Base-by-base conservation (phyloP, 1,139 yeast species). In the Debaryomyces fabryi region DNA sequence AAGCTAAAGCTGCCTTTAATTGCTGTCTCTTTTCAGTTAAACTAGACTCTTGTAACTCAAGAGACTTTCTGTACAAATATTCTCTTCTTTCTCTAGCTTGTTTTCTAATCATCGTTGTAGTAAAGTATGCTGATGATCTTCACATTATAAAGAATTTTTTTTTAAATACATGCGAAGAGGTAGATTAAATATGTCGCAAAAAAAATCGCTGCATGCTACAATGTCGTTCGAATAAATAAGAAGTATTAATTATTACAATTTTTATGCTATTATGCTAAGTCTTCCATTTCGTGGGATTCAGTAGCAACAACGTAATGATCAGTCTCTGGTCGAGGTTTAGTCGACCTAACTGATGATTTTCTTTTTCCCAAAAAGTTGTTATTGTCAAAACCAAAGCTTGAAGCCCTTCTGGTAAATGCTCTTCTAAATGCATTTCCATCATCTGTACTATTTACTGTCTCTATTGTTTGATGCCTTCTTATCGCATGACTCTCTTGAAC, bases 41-140 rank as follows among this genome's bases (percentile, higher is more conserved):
- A 32, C 88, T 83, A 15, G 96, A 87, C 56, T 93, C 98, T 66
- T 95, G 97, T 33, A 92, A 79, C 63, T 90, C 96, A 41, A 89
- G 82, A 0, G 97, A 88, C 64, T 92, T 91, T 48, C 92, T 80
- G 72, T 89, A 93, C 39, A 92, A 76, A 60, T 91, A 93, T 62
- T 93, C 98, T 69, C 96, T 82, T 74, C 98, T 82, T 67, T 92
- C 97, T 72, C 98, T 84, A 16, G 97, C 97, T 64, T 91, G 96
- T 74, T 88, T 84, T 71, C 99, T 82, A 52, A 90, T 75, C 97
- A 76, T 74, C 12, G 12, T 52, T n/a, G 23, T 21, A 13, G 12
- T 35, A 29, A 18, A 21, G 20, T 23, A 4, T 12, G 3, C 30
- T 42, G n/a, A 27, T 34, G 32, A 12, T 29, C 9, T 29, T 16